Conservation (phyloP, 352 stramenopile genomes). For the Phytophthora idaei region DNA sequence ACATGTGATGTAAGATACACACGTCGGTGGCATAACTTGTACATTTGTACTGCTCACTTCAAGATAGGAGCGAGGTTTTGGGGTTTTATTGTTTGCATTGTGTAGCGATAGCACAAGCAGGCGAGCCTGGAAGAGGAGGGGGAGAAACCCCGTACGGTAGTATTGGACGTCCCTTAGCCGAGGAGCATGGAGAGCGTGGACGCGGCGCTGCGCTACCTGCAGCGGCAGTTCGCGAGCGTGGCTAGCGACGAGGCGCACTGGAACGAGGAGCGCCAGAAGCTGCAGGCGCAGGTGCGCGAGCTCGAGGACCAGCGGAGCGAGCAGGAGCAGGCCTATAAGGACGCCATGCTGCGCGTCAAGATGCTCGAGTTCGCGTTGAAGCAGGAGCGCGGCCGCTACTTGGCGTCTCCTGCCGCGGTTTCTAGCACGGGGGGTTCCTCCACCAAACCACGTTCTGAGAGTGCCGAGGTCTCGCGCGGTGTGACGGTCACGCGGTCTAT, state of each 20-base stretch:
- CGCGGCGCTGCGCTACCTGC: slow-evolving; percentile 81
- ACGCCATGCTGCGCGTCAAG: slow-evolving; percentile 85
- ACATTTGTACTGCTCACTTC: slow-evolving; percentile 7
- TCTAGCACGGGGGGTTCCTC: slow-evolving; percentile 40
- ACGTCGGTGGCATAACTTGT: neutral
- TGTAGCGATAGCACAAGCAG: slow-evolving; percentile 29
- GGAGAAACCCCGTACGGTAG: slow-evolving; percentile 12
- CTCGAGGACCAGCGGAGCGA: slow-evolving; percentile 75
- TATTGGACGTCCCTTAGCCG: slow-evolving; percentile 14
- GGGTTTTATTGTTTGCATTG: slow-evolving; percentile 10
- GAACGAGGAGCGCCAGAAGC: slow-evolving; percentile 74
- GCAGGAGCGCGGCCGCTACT: slow-evolving; percentile 79
- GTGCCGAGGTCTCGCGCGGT: slow-evolving; percentile 52
- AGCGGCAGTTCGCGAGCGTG: slow-evolving; percentile 85
- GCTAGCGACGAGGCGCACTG: slow-evolving; percentile 76
- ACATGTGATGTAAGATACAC: slow-evolving; percentile 3
- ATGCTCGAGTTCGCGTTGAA: slow-evolving; percentile 90
- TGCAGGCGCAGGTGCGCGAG: slow-evolving; percentile 80
- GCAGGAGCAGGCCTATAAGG: slow-evolving; percentile 87
- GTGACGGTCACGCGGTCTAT: slow-evolving; percentile 62
- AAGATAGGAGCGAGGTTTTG: slow-evolving; percentile 25
- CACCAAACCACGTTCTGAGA: slow-evolving; percentile 32
- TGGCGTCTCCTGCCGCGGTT: slow-evolving; percentile 73
- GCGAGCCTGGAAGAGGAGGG: slow-evolving; percentile 19
- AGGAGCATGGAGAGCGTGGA: slow-evolving; percentile 85